phyloP scores from a whole-genome alignment of 345 rosid species.

The Eucalyptus erythrocorys region DNA sequence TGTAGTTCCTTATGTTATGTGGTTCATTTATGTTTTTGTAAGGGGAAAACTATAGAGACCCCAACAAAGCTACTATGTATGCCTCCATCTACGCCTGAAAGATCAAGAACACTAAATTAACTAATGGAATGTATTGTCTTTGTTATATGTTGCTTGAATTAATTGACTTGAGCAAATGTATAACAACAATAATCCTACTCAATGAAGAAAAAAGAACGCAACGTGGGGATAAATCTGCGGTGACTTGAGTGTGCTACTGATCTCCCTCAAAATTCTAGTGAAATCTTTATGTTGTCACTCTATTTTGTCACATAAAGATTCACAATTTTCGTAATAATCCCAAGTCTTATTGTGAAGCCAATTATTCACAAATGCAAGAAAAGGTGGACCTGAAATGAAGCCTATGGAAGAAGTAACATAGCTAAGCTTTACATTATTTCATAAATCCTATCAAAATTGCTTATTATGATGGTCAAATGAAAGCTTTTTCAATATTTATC shows the following conservation, averaged over 20 bases:
- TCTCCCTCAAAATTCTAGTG: no score
- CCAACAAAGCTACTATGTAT: fast-evolving
- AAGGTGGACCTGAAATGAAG: not conserved
- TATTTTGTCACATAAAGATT: no score
- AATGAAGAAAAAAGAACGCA: fast-evolving
- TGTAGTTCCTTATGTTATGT: no score
- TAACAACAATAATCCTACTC: not conserved
- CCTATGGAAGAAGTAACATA: not conserved
- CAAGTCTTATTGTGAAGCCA: not conserved
- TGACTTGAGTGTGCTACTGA: no score
- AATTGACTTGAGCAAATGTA: not conserved
- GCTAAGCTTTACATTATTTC: not conserved
- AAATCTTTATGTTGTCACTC: no score
- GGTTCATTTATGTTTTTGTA: no score
- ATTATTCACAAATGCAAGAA: not conserved
- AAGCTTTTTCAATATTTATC: no score
- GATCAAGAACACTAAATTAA: not conserved
- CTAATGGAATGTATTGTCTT: not conserved
- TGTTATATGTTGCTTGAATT: not conserved
- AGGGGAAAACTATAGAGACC: not conserved
- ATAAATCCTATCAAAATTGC: no score
- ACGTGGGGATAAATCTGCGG: fast-evolving
- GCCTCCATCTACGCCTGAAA: not conserved
- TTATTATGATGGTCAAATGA: no score
- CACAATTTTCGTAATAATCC: fast-evolving